Evolutionary conservation across 495 filamentous ascomycete genomes (phyloP), one percentile per base, ranked within the genome.

Genomic region (Aspergillus indologenus): DNA sequence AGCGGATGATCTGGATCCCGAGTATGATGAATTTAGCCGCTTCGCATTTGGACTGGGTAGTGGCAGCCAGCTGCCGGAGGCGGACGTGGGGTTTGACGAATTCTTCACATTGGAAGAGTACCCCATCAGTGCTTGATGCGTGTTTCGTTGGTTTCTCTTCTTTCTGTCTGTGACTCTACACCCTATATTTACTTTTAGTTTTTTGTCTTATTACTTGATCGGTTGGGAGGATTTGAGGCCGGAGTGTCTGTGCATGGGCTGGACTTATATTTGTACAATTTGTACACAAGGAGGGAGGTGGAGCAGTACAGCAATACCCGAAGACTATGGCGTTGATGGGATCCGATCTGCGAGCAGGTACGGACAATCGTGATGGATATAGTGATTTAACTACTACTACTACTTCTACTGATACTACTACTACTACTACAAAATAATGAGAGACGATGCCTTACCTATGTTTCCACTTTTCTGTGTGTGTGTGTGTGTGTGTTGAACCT

Each of bases 11-110:
- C 31, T 71, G 55, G 70, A 76, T 47, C 66, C 72, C 26, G 73
- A 76, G 29, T 74, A 64, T 20, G 65, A 70, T 18, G 73, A 76
- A 44, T 76, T 76, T 55, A 76, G 71, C 47, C 70, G 70, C 49
- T 77, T 72, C 59, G 72, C 75, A 1, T 48, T 69, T 34, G 68
- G 66, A 12, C 50, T 75, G 47, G 72, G 68, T 18, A 66, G 65
- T 58, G 67, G 60, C 31, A 58, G 60, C 17, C 62, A 62, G 21
- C 62, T 70, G 15, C 62, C 63, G 9, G 74, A 72, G 20, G 40
- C 63, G 2, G 68, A 69, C 48, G 64, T 61, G 29, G 57, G 50
- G n/a, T 71, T 75, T 46, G 74, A 76, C 14, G 74, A 76, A 5
- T 65, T 72, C 44, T 61, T 75, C 17, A 56, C 65, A 1, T 48